Evolutionary conservation across 2,329 filamentous ascomycete species (phyloP).

Genomic region (Celoporthe dispersa): DNA sequence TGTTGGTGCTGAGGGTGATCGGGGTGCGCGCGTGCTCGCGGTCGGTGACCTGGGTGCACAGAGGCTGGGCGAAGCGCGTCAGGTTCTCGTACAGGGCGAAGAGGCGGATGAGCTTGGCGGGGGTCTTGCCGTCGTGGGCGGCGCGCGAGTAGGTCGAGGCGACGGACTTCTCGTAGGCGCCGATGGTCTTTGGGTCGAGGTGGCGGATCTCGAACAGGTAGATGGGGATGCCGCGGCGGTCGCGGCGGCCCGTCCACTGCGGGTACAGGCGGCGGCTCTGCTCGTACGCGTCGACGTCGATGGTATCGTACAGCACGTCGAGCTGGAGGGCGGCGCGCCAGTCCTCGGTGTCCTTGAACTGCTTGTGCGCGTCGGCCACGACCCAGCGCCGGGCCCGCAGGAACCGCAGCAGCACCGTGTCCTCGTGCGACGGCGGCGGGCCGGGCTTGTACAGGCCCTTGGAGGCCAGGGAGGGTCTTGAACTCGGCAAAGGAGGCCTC

Average conservation of each 20-base stretch:
- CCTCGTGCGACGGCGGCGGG: conserved; percentile 68
- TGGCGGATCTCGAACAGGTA: conserved; percentile 88
- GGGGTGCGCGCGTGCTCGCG: conserved; percentile 78
- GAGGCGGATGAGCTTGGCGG: conserved; percentile 78
- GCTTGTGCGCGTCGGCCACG: conserved; percentile 74
- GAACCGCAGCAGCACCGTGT: conserved; percentile 78
- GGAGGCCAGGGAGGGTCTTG: conserved; percentile 68
- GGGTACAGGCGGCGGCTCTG: conserved; percentile 81
- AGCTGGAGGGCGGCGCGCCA: conserved; percentile 84
- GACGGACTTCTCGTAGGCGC: conserved; percentile 74
- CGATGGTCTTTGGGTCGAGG: conserved; percentile 80
- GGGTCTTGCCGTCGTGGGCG: conserved; percentile 61
- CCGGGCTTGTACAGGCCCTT: conserved; percentile 66
- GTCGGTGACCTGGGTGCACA: conserved; percentile 76
- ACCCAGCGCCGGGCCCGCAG: conserved; percentile 84
- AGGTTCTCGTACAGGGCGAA: conserved; percentile 95
- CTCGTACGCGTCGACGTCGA: conserved; percentile 85
- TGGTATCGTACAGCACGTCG: conserved; percentile 80
- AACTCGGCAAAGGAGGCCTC: conserved; percentile 70
- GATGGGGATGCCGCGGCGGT: conserved; percentile 82
- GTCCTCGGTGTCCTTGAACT: conserved; percentile 87
- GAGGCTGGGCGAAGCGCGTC: conserved; percentile 81
- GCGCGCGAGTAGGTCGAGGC: conserved; percentile 63
- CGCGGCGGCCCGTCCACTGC: conserved; percentile 91
- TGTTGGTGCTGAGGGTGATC: conserved; percentile 90